Percentiles rank a stretch among this genome's conserved stretches.
phyloP scores from a whole-genome alignment of 345 rosid species.

The Euphorbia lathyris region DNA sequence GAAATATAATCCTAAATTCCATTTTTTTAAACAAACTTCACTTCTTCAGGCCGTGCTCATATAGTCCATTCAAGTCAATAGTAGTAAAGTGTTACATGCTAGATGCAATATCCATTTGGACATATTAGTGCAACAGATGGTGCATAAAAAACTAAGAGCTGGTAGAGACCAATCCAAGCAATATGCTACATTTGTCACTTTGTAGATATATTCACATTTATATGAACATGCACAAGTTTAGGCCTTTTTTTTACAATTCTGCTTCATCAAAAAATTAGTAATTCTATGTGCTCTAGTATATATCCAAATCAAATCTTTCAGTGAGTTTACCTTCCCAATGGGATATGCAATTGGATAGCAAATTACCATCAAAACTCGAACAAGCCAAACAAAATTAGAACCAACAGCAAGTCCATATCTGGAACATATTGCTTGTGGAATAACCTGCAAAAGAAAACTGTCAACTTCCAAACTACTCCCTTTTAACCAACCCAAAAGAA shows the following conservation, averaged over 20 bases:
- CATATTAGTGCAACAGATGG: not conserved
- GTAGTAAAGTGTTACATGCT: not conserved
- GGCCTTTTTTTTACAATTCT: not conserved
- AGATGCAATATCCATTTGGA: not conserved
- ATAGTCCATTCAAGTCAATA: not conserved
- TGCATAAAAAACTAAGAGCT: not conserved
- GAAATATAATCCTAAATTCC: not conserved
- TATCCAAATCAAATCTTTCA: not conserved
- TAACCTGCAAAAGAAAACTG: conserved; percentile 50
- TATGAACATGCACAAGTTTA: not conserved
- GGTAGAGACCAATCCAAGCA: not conserved
- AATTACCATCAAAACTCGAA: conserved; percentile 68
- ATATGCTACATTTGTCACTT: not conserved
- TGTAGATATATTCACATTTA: not conserved
- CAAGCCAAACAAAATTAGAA: conserved; percentile 83
- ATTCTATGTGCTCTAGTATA: not conserved
- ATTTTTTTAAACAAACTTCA: no score
- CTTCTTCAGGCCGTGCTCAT: not conserved
- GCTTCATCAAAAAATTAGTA: not conserved
- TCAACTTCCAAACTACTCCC: not conserved
- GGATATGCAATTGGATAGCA: conserved; percentile 92
- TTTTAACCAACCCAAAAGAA: not conserved
- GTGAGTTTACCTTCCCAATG: conserved; percentile 66
- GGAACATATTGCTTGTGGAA: conserved; percentile 93
- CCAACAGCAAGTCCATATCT: conserved; percentile 96